Percentiles rank a stretch among this genome's conserved stretches.
These are phyloP conservation scores for Neurospora discreta DNA, from an alignment of 495 filamentous ascomycete genomes.

Conservation along the genomic window DNA sequence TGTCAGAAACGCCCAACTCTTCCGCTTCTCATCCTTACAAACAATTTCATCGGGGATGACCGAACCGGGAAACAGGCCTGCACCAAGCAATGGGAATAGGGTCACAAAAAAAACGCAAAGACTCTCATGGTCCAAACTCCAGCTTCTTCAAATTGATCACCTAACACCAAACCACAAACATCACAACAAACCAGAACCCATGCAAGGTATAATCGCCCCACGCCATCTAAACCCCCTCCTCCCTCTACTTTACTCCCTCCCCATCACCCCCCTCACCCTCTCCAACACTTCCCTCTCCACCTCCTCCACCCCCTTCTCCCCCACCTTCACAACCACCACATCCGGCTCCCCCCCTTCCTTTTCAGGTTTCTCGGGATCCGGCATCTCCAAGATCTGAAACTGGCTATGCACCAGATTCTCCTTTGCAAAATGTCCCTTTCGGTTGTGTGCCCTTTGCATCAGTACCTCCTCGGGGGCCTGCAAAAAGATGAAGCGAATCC, in stretches of 20 bases:
- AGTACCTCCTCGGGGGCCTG: constrained; percentile 8
- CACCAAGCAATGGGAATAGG: too few species aligned
- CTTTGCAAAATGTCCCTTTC: constrained; percentile 13
- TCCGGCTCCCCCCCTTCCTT: constrained; percentile 3
- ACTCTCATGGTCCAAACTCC: neutral
- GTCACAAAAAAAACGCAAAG: neutral
- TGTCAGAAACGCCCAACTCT: neutral
- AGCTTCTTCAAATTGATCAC: neutral
- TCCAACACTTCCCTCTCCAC: constrained; percentile 8
- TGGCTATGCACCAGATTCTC: constrained; percentile 10
- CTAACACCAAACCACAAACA: neutral
- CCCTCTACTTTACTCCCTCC: too few species aligned
- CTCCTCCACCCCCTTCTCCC: constrained; percentile 5
- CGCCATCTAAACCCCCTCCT: too few species aligned
- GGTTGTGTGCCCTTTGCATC: constrained; percentile 1
- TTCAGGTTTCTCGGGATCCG: neutral
- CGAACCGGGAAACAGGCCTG: neutral
- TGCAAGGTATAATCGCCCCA: neutral
- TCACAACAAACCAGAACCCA: neutral
- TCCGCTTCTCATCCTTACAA: neutral
- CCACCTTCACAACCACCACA: constrained; percentile 9
- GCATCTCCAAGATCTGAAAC: constrained; percentile 12
- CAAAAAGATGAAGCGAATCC: constrained; percentile 13
- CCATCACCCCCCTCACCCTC: neutral
- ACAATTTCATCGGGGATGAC: neutral